These are phyloP conservation scores for Lentinus tigrinus DNA, from an alignment of 768 basidiomycete genomes.

Conservation along the genomic window DNA sequence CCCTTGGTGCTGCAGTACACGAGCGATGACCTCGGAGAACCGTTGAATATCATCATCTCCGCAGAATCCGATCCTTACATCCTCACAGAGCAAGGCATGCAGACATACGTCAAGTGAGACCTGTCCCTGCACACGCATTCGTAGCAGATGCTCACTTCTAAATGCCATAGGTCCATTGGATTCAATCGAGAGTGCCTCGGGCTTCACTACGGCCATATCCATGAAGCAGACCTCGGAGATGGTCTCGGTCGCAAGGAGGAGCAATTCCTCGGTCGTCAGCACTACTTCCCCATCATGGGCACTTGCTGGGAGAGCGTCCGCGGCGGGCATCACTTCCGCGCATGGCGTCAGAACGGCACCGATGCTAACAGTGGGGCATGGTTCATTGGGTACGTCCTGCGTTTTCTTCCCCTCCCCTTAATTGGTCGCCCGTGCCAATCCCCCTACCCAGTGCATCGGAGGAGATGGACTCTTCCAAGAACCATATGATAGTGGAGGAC, in stretches of 20 bases:
- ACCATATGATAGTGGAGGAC: slow-evolving; percentile 72
- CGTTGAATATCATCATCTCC: slow-evolving; percentile 81
- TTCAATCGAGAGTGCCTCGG: slow-evolving; percentile 84
- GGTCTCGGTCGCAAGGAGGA: slow-evolving; percentile 71
- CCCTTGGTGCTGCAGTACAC: slow-evolving; percentile 52
- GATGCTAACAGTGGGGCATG: slow-evolving; percentile 71
- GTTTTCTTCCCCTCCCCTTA: no score
- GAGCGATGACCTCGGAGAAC: slow-evolving; percentile 67
- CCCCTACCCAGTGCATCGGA: slow-evolving; percentile 58
- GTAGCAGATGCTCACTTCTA: background rate
- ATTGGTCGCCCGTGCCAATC: no score
- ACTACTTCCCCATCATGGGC: slow-evolving; percentile 76
- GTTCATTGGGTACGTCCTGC: slow-evolving; percentile 69
- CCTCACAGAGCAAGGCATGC: slow-evolving; percentile 72
- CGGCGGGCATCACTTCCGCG: slow-evolving; percentile 89
- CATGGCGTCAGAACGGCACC: slow-evolving; percentile 87
- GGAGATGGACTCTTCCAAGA: slow-evolving; percentile 63
- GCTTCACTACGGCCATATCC: slow-evolving; percentile 70
- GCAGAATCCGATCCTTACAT: slow-evolving; percentile 77
- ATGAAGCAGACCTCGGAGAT: slow-evolving; percentile 82
- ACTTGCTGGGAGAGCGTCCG: slow-evolving; percentile 84
- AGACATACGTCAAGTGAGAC: slow-evolving; percentile 65
- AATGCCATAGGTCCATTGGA: slow-evolving; percentile 61
- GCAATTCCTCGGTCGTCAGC: slow-evolving; percentile 72
- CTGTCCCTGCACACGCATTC: slow-evolving; percentile 8